Conservation (phyloP, 257 asterid species). For the Penstemon barbatus region DNA sequence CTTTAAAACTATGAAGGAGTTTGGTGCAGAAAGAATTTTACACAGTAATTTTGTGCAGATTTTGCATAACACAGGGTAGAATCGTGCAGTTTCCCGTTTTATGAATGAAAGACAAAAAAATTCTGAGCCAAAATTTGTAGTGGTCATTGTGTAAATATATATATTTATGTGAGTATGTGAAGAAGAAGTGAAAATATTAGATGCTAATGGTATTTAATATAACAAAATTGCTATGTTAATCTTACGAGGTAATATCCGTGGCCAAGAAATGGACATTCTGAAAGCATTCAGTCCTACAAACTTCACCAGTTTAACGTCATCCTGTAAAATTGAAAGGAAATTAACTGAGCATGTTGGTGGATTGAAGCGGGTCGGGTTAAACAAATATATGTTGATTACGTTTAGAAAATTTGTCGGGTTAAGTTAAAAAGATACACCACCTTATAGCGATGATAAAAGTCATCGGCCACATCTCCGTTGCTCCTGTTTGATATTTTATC, state of each 20-base stretch:
- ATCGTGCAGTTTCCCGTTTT: background rate
- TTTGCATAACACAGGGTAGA: too few species aligned
- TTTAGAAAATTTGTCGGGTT: too few species aligned
- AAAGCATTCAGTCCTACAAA: slow-evolving; percentile 44
- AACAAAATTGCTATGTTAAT: too few species aligned
- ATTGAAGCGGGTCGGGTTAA: too few species aligned
- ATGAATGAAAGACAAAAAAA: background rate
- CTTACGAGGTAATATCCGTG: slow-evolving; percentile 67
- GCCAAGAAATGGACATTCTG: slow-evolving; percentile 71
- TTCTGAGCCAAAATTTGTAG: background rate
- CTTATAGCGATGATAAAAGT: slow-evolving; percentile 59
- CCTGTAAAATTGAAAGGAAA: slow-evolving; percentile 31
- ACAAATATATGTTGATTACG: too few species aligned
- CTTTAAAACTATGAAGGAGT: background rate
- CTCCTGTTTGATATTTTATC: slow-evolving; percentile 45
- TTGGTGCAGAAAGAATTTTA: too few species aligned
- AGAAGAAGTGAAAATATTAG: background rate
- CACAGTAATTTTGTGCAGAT: too few species aligned
- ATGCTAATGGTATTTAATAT: background rate
- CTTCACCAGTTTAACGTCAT: slow-evolving; percentile 51
- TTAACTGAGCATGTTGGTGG: too few species aligned
- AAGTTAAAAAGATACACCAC: slow-evolving; percentile 33
- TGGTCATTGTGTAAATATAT: too few species aligned
- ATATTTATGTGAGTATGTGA: background rate
- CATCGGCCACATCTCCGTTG: slow-evolving; percentile 52